phyloP scores from a whole-genome alignment of 192 early-diverging fungal species.

The Linnemannia schmuckeri region DNA sequence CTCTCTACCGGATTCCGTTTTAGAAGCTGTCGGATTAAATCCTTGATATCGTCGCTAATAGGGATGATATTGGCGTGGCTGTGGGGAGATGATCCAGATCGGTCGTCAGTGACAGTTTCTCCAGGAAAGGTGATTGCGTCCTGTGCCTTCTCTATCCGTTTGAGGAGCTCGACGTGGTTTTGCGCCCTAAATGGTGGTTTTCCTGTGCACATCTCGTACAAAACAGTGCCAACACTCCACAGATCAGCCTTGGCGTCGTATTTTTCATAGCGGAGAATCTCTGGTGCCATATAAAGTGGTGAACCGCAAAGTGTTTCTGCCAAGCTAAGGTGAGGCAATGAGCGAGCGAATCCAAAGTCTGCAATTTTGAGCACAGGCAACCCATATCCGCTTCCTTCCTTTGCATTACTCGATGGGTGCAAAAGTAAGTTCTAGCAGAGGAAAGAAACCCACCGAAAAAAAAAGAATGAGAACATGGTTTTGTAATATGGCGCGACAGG shows the following conservation, averaged over 20 bases:
- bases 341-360: conserved; percentile 98
- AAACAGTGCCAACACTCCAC: conserved; percentile 96
- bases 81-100: conserved; percentile 31
- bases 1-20: conserved; percentile 90
- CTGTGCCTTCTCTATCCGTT: conserved; percentile 89
- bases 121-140: conserved; percentile 92
- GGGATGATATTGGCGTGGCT: conserved; percentile 2
- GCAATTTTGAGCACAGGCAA: conserved; percentile 92
- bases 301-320: conserved; percentile 97
- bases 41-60: conserved; percentile 81
- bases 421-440: conserved; percentile 81
- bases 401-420: conserved; percentile 66
- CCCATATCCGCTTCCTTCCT: conserved; percentile 63
- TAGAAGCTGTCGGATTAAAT: conserved; percentile 85
- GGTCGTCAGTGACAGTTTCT: conserved; percentile 48
- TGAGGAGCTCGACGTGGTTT: conserved; percentile 93
- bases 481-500: neutral
- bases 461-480: conserved; percentile 9
- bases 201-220: conserved; percentile 95
- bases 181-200: conserved; percentile 92
- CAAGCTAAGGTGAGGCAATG: conserved; percentile 83
- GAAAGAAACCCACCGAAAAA: conserved; percentile 6
- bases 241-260: conserved; percentile 97
- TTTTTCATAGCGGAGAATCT: conserved; percentile 89
- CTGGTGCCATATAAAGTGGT: conserved; percentile 96